These are phyloP conservation scores for Puccinellia tenuiflora DNA, from an alignment of 176 grass and related monocot species.

Conservation along the genomic window DNA sequence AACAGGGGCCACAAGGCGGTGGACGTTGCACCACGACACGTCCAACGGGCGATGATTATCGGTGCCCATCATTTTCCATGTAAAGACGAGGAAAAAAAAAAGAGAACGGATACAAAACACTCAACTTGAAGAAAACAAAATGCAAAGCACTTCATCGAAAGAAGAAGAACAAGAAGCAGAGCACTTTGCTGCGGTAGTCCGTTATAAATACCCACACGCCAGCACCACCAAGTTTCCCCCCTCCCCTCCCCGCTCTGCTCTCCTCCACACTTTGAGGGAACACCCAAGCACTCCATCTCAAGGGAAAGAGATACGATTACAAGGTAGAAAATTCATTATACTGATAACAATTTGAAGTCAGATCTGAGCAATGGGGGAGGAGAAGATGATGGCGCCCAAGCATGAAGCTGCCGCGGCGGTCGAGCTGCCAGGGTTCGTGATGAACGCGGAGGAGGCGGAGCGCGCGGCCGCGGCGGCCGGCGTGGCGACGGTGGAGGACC, in stretches of 20 bases:
- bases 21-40: constrained; percentile 24
- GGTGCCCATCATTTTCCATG: not conserved
- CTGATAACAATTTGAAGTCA: not conserved
- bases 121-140: no score
- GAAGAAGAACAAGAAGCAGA: not conserved
- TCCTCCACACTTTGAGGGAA: constrained; percentile 49
- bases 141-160: not conserved
- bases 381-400: constrained; percentile 18
- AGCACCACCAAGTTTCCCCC: constrained; percentile 4
- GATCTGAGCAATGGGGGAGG: constrained; percentile 62
- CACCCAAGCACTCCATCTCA: not conserved
- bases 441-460: constrained; percentile 56
- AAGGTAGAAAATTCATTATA: not conserved
- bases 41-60: not conserved
- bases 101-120: not conserved
- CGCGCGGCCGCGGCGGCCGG: constrained; percentile 43
- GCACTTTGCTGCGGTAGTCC: constrained; percentile 8
- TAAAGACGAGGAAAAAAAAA: not conserved
- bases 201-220: constrained; percentile 54
- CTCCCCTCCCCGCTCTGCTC: not conserved
- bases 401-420: constrained; percentile 8
- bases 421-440: constrained; percentile 66
- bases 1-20: no score
- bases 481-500: constrained; percentile 55
- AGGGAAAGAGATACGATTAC: constrained; percentile 7